Conservation (phyloP, 257 asterid species). For the Scutellaria galericulata region DNA sequence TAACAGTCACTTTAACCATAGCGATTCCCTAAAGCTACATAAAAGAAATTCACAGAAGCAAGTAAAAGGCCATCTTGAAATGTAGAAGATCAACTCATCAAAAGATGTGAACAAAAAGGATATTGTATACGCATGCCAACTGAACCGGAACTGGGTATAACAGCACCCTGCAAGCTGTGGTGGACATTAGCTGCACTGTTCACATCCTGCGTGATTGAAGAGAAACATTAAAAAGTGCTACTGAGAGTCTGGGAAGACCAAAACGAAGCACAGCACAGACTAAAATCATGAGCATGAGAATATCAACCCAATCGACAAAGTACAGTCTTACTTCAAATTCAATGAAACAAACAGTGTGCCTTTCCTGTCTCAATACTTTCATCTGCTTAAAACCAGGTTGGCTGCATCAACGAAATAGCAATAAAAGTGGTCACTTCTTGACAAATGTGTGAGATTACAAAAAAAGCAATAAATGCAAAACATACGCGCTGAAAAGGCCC, state of each 20-base stretch:
- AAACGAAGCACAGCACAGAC: slow-evolving; percentile 5
- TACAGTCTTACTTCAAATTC: slow-evolving; percentile 87
- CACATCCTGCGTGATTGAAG: slow-evolving; percentile 69
- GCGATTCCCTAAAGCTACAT: background rate
- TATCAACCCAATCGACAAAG: slow-evolving; percentile 20
- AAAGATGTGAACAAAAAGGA: slow-evolving; percentile 53
- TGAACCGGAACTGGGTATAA: slow-evolving; percentile 95
- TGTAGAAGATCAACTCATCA: background rate
- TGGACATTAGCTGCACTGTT: slow-evolving; percentile 89
- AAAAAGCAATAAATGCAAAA: slow-evolving; percentile 31
- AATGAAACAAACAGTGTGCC: slow-evolving; percentile 98
- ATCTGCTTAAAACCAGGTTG: slow-evolving; percentile 99
- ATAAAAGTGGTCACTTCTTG: slow-evolving; percentile 29
- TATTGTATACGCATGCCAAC: slow-evolving; percentile 99
- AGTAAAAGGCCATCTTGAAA: background rate
- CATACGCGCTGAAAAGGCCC: slow-evolving; percentile 79
- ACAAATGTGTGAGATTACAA: background rate
- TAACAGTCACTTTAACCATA: no score
- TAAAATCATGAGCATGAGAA: slow-evolving; percentile 23
- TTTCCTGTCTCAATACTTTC: slow-evolving; percentile 95
- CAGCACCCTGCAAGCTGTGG: slow-evolving; percentile 94
- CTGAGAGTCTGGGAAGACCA: background rate
- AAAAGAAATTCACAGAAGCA: background rate
- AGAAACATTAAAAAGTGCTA: slow-evolving; percentile 17
- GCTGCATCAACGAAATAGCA: slow-evolving; percentile 47